Percentiles rank a stretch among this genome's conserved stretches.
These are phyloP conservation scores for Amanita polypyramis DNA, from an alignment of 768 basidiomycete genomes.

Conservation along the genomic window DNA sequence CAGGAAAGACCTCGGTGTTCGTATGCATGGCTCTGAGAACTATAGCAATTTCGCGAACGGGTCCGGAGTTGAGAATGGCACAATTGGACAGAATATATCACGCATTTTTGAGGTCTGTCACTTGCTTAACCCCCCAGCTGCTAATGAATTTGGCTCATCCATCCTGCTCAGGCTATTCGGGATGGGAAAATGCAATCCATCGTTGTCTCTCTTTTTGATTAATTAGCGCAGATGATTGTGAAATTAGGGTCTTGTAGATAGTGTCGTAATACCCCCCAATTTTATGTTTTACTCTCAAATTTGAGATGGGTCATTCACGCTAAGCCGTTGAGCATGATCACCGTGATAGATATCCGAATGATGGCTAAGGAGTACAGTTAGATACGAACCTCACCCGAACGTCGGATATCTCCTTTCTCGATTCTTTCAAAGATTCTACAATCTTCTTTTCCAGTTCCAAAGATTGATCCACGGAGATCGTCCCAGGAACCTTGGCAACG, in stretches of 20 bases:
- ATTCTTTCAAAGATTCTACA: constrained; percentile 37
- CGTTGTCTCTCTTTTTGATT: constrained; percentile 42
- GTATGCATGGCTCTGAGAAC: constrained; percentile 75
- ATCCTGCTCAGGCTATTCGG: constrained; percentile 37
- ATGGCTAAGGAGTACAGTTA: not conserved
- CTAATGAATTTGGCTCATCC: not conserved
- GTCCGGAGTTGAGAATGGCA: constrained; percentile 38
- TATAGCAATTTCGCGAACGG: constrained; percentile 30
- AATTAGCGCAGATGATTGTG: constrained; percentile 4
- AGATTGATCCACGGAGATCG: constrained; percentile 46
- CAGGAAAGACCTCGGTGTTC: constrained; percentile 49
- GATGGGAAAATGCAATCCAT: constrained; percentile 57
- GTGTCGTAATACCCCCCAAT: not conserved
- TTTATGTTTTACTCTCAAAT: not conserved
- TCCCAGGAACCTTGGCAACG: constrained; percentile 54
- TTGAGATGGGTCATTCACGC: not conserved
- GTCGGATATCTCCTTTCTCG: constrained; percentile 59
- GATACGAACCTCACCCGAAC: constrained; percentile 52
- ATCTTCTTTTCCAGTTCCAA: constrained; percentile 57
- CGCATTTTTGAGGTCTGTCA: constrained; percentile 54
- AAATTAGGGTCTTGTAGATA: not conserved
- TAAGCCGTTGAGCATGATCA: not conserved
- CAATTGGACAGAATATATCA: constrained; percentile 65
- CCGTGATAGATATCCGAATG: not conserved
- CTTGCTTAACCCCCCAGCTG: constrained; percentile 2